These are phyloP conservation scores for Globisporangium acanthophoron DNA, from an alignment of 352 stramenopile genomes.

Conservation along the genomic window DNA sequence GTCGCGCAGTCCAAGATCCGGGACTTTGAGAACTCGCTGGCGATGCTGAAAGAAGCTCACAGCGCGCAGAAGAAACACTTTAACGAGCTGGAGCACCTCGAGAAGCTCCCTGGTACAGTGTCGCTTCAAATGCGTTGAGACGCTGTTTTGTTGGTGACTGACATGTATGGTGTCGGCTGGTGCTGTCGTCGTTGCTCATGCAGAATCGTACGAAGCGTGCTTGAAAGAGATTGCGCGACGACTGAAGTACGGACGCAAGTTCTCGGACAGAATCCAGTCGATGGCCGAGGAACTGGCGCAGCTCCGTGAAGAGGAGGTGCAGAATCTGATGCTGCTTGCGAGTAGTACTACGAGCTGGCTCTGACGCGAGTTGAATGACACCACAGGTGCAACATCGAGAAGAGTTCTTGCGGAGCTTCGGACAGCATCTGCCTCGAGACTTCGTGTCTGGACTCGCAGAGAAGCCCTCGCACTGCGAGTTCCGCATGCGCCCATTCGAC, in stretches of 20 bases:
- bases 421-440: constrained; percentile 77
- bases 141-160: background rate
- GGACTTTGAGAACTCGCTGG: constrained; percentile 86
- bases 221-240: constrained; percentile 75
- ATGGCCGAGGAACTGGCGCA: constrained; percentile 85
- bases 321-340: background rate
- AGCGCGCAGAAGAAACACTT: constrained; percentile 80
- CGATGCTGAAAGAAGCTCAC: constrained; percentile 74
- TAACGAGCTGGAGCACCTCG: constrained; percentile 78
- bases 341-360: no score
- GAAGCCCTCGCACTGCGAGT: constrained; percentile 86
- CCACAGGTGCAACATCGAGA: constrained; percentile 63
- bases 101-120: constrained; percentile 60
- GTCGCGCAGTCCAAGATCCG: constrained; percentile 80
- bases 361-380: background rate
- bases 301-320: constrained; percentile 74
- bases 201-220: constrained; percentile 74
- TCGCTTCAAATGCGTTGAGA: background rate
- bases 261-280: constrained; percentile 76
- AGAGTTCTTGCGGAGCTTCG: constrained; percentile 66
- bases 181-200: no score
- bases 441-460: constrained; percentile 78
- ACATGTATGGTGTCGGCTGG: no score
- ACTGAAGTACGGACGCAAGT: constrained; percentile 60
- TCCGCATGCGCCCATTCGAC: constrained; percentile 84